Evolutionary conservation across 2,329 filamentous ascomycete species (phyloP), one percentile per base, ranked within the genome.

Genomic region (Aspergillus cejpii): DNA sequence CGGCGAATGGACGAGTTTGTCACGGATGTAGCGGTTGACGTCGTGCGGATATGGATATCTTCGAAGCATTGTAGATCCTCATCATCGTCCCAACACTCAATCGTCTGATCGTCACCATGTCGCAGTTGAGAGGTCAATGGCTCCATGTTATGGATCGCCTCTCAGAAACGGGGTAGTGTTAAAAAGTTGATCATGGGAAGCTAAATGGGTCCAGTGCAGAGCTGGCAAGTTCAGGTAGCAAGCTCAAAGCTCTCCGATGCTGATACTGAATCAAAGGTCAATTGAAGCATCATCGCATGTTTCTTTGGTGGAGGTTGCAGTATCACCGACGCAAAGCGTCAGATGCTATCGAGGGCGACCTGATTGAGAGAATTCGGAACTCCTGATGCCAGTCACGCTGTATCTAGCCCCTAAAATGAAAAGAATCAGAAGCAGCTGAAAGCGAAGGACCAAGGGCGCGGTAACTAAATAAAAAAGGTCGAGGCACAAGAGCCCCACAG

Each of bases 81-180:
- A 44, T 74, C 72, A 49, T 74, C 71, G 50, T 74, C 72, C 72
- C 72, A 75, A 47, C 68, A 71, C 55, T 75, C 72, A 41, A 75
- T 65, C 23, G 58, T 53, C 39, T 66, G 63, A 15, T 67, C 62
- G 11, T 58, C 59, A 42, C 56, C 55, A 23, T 61, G 63, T 45
- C 55, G 63, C 28, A 60, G 50, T 45, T 61, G 64, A 27, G 63
- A 53, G 4, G 57, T 61, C 45, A 64, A 56, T 31, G 62, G 53
- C 51, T 70, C 65, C 70, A 73, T 73, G 50, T 23, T 61, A 37
- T 37, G 31, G 28, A 41, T 44, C 26, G 37, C 33, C 15, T 39
- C 15, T 44, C 29, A 37, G 20, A 29, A 20, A 37, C 29, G 28
- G 15, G 5, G 38, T 23, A 19, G 14, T 28, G 33, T 33, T 8